phyloP scores from a whole-genome alignment of 2,329 filamentous ascomycete genomes.

The Tolypocladium capitatum region DNA sequence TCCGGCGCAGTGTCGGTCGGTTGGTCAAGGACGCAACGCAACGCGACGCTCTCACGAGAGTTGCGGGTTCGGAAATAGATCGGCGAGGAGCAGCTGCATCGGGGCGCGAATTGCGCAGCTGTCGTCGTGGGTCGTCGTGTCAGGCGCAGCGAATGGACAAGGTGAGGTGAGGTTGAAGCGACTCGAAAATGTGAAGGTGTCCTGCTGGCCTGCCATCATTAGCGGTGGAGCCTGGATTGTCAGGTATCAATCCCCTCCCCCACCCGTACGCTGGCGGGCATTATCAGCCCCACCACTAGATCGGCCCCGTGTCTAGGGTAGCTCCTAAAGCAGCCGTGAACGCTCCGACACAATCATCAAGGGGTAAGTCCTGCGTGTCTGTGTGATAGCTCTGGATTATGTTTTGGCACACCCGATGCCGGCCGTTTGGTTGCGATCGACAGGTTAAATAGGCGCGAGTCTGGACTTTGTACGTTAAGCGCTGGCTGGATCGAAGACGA shows the following conservation, averaged over 20 bases:
- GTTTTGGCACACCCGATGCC: no score
- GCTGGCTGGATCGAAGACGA: no score
- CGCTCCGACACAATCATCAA: no score
- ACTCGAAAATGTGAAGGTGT: background rate
- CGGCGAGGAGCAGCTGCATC: background rate
- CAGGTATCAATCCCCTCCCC: constrained; percentile 9
- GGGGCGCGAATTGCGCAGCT: background rate
- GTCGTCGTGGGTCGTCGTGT: background rate
- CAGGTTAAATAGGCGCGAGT: no score
- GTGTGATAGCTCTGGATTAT: no score
- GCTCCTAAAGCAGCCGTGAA: no score
- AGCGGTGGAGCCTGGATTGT: constrained; percentile 4
- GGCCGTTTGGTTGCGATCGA: no score
- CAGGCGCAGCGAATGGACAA: background rate
- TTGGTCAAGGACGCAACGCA: background rate
- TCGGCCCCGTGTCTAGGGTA: background rate
- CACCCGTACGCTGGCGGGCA: no score
- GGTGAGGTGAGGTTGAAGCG: background rate
- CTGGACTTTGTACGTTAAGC: no score
- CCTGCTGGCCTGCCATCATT: background rate
- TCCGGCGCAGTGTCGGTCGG: background rate
- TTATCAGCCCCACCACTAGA: no score
- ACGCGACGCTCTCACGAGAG: background rate
- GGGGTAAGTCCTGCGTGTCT: no score
- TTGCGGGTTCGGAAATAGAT: background rate